Conservation (phyloP, 108 stramenopile species). For the Seminavis robusta region DNA sequence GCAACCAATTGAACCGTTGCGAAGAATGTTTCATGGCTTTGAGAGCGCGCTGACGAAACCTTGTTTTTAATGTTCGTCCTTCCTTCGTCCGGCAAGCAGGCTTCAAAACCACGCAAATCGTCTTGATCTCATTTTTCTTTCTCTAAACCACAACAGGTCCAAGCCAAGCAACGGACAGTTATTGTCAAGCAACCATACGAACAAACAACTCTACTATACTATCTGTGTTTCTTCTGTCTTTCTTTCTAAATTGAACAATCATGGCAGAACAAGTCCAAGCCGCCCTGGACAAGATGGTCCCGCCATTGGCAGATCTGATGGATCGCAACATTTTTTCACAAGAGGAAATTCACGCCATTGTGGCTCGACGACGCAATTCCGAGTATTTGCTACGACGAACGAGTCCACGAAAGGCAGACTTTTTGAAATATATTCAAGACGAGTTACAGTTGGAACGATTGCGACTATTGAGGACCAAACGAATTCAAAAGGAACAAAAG, state of each 20-base stretch:
- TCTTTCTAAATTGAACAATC: conserved; percentile 1
- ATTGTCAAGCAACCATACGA: too few relatives aligned
- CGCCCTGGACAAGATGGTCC: conserved; percentile 83
- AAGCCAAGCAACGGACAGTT: too few relatives aligned
- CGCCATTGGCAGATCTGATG: conserved; percentile 68
- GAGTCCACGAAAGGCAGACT: conserved; percentile 60
- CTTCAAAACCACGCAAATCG: too few relatives aligned
- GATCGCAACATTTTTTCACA: conserved; percentile 67
- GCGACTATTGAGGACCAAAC: conserved; percentile 54
- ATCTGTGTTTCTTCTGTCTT: too few relatives aligned
- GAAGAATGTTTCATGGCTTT: too few relatives aligned
- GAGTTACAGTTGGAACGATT: conserved; percentile 68
- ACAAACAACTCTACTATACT: too few relatives aligned
- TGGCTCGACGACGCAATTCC: conserved; percentile 73
- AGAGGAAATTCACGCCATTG: conserved; percentile 71
- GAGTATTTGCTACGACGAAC: conserved; percentile 67
- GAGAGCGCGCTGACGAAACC: too few relatives aligned
- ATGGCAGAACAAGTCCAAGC: conserved; percentile 91
- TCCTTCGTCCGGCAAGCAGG: too few relatives aligned
- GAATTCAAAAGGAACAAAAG: conserved; percentile 37
- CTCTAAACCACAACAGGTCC: too few relatives aligned
- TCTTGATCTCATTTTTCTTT: too few relatives aligned
- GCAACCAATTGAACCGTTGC: too few relatives aligned
- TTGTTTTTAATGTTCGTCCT: too few relatives aligned
- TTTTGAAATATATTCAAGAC: conserved; percentile 71